Conservation (phyloP, 495 filamentous ascomycete genomes). For the Penicillium roqueforti region DNA sequence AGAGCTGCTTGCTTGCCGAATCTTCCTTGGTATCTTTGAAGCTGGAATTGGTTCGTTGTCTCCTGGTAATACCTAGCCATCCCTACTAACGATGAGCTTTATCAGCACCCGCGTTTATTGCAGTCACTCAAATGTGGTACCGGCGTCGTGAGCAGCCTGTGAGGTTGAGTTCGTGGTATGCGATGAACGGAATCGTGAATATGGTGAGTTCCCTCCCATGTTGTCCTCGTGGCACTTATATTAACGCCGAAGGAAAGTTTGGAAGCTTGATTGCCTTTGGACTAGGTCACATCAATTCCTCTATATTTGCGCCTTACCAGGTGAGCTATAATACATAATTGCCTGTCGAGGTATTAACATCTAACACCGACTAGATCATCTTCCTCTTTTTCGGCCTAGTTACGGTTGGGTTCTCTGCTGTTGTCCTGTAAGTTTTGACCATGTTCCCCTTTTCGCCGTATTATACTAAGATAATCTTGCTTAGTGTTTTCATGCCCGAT, state of each 20-base stretch:
- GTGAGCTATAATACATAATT: constrained; percentile 16
- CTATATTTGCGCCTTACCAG: constrained; percentile 54
- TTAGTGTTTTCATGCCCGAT: constrained; percentile 52
- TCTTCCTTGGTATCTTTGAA: constrained; percentile 63
- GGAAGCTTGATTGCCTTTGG: constrained; percentile 54
- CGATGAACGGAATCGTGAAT: constrained; percentile 54
- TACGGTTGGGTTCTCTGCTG: constrained; percentile 46
- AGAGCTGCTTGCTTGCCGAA: constrained; percentile 52
- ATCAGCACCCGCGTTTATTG: constrained; percentile 55
- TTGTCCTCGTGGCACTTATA: neutral
- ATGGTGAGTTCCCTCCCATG: constrained; percentile 36
- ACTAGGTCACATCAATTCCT: constrained; percentile 54
- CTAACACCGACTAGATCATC: constrained; percentile 38
- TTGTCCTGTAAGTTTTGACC: constrained; percentile 34
- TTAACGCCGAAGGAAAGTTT: constrained; percentile 19
- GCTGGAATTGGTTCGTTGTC: constrained; percentile 37
- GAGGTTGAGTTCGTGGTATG: constrained; percentile 56
- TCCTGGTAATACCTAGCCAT: neutral
- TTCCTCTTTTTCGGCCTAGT: constrained; percentile 52
- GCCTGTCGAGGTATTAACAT: neutral
- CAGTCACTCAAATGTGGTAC: constrained; percentile 62
- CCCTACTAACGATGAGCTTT: neutral
- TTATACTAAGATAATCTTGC: neutral
- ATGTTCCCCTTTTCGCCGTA: neutral
- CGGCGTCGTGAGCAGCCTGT: constrained; percentile 56